Base-by-base conservation (phyloP, 768 basidiomycete species). In the Panellus pusillus region DNA sequence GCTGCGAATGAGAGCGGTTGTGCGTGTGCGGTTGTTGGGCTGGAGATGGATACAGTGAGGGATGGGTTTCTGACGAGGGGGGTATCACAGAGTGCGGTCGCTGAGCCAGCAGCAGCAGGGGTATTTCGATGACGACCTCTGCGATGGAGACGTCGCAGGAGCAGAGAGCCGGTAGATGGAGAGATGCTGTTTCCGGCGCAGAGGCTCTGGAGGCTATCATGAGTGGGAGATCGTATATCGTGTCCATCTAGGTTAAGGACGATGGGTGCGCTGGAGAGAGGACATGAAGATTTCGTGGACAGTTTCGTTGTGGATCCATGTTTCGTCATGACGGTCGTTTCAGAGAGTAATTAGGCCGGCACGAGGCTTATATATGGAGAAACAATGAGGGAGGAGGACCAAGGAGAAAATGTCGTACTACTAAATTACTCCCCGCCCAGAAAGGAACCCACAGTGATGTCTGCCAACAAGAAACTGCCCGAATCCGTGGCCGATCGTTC, bases 1-100 rank as follows among this genome's bases (percentile, higher is more conserved):
- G 63, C 29, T 68, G 65, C 4, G 66, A 69, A 27, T 63, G 51
- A 17, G 65, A 58, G 31, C 63, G 65, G 13, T 55, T 43, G 36
- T 65, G 66, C 17, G 27, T 49, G 32, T 35, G 14, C 29, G 24
- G 31, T 41, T 52, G 15, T 31, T 43, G 39, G 29, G 47, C 20
- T 35, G 45, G 52, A 43, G 24, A 24, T 24, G 55, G 59, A 56
- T 24, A 62, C 60, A 55, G 58, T 58, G 45, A 54, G 37, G 18
- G 60, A 20, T 12, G 40, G 18, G 36, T 40, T 36, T 27, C 20
- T 8, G 52, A 41, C n/a, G 48, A 31, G 9, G 56, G 54, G 17
- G 55, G 42, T 18, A 57, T 13, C 55, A 61, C 53, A 47, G 59
- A 57, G 18, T 53, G 47, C 15, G 59, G 55, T 14, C 59, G 59